These are phyloP conservation scores for Mycena alexandri DNA, from an alignment of 768 basidiomycete genomes.

Conservation along the genomic window DNA sequence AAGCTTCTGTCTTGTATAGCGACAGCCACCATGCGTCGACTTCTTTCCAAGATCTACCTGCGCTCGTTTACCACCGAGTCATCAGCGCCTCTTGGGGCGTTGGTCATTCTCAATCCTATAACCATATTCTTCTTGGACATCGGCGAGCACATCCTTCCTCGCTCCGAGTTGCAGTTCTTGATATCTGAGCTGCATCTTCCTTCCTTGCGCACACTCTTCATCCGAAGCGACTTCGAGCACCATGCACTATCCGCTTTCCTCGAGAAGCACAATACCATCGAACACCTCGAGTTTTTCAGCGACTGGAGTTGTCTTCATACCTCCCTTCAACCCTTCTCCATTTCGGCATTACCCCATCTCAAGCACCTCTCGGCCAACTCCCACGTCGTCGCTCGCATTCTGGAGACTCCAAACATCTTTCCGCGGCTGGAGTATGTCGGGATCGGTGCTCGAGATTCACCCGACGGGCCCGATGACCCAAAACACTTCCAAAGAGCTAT, in stretches of 20 bases:
- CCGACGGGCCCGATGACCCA: neutral
- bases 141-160: neutral
- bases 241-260: slow-evolving; percentile 13
- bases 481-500: neutral
- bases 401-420: slow-evolving; percentile 10
- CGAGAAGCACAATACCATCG: slow-evolving; percentile 17
- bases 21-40: slow-evolving; percentile 1
- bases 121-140: slow-evolving; percentile 3
- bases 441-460: neutral
- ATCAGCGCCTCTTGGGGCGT: slow-evolving; percentile 3
- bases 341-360: neutral
- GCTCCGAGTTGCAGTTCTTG: slow-evolving; percentile 18
- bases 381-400: slow-evolving; percentile 11
- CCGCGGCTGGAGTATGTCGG: slow-evolving; percentile 10
- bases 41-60: slow-evolving; percentile 9
- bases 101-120: slow-evolving; percentile 15
- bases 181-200: slow-evolving; percentile 14
- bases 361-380: slow-evolving; percentile 10
- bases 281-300: slow-evolving; percentile 10
- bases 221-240: slow-evolving; percentile 9
- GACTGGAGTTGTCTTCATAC: slow-evolving; percentile 7
- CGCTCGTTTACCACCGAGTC: slow-evolving; percentile 16
- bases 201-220: slow-evolving; percentile 10
- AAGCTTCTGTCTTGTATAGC: slow-evolving; percentile 2
- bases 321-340: slow-evolving; percentile 1